These are phyloP conservation scores for Orbilia brochopaga DNA, from an alignment of 2,329 filamentous ascomycete genomes.

Conservation along the genomic window DNA sequence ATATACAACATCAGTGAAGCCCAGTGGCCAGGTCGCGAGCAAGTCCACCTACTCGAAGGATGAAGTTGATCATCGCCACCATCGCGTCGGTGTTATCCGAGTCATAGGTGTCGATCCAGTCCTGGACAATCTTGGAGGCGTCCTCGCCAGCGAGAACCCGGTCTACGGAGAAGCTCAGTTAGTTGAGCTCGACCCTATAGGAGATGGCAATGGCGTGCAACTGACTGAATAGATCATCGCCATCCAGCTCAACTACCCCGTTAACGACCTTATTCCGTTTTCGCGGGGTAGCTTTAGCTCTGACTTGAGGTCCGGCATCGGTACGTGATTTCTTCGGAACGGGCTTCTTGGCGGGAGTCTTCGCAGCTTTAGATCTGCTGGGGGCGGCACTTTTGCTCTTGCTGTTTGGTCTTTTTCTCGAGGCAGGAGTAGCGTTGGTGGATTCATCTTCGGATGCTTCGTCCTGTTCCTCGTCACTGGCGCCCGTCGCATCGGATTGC, in stretches of 20 bases:
- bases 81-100: conserved; percentile 65
- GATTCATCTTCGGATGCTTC: conserved; percentile 43
- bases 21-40: background rate
- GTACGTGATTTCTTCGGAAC: conserved; percentile 47
- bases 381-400: conserved; percentile 27
- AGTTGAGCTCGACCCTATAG: background rate
- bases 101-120: conserved; percentile 59
- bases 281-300: conserved; percentile 49
- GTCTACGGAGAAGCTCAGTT: conserved; percentile 17
- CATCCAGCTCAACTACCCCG: conserved; percentile 40
- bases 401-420: conserved; percentile 25
- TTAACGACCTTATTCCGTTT: conserved; percentile 34
- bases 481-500: conserved; percentile 45
- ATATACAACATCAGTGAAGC: conserved; percentile 5
- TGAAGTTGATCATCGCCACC: conserved; percentile 70
- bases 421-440: conserved; percentile 38
- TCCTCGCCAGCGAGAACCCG: conserved; percentile 50
- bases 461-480: conserved; percentile 35
- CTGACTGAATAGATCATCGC: conserved; percentile 45
- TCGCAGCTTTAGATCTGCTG: conserved; percentile 18
- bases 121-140: conserved; percentile 46
- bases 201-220: conserved; percentile 5
- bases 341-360: conserved; percentile 40
- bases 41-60: conserved; percentile 61
- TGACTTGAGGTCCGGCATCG: conserved; percentile 43